phyloP scores from a whole-genome alignment of 192 early-diverging fungal species.

The Lobosporangium transversale region DNA sequence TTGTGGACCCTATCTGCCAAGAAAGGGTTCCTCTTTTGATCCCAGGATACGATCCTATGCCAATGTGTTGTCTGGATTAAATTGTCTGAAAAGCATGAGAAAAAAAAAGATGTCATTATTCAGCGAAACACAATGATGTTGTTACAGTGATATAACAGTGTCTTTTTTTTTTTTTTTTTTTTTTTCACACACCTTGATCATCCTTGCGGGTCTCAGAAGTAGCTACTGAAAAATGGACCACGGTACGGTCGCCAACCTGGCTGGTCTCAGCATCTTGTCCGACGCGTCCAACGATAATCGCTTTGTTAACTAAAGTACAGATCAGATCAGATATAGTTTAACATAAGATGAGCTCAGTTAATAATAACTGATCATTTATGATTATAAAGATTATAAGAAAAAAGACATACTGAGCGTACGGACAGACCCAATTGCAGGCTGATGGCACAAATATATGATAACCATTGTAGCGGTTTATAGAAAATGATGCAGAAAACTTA shows the following conservation, averaged over 20 bases:
- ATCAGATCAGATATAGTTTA: background rate
- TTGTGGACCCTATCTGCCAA: constrained; percentile 63
- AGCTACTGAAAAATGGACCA: constrained; percentile 70
- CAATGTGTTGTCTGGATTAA: constrained; percentile 73
- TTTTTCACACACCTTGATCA: constrained; percentile 55
- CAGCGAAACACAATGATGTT: background rate
- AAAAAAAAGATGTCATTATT: constrained; percentile 11
- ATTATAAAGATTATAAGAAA: too few species aligned
- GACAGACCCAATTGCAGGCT: constrained; percentile 38
- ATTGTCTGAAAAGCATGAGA: constrained; percentile 55
- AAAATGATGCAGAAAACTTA: too few species aligned
- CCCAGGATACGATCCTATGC: constrained; percentile 68
- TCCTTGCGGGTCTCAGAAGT: constrained; percentile 71
- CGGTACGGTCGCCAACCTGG: constrained; percentile 57
- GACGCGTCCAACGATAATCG: constrained; percentile 69
- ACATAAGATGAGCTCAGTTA: too few species aligned
- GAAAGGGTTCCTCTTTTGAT: constrained; percentile 45
- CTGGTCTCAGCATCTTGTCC: constrained; percentile 66
- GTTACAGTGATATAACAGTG: too few species aligned
- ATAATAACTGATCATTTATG: too few species aligned
- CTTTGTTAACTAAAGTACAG: constrained; percentile 67
- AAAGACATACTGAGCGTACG: constrained; percentile 39
- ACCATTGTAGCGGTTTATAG: too few species aligned
- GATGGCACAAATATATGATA: background rate
- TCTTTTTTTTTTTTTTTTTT: too few species aligned